These are phyloP conservation scores for Striga hermonthica DNA, from an alignment of 305 asterid genomes.

Conservation along the genomic window DNA sequence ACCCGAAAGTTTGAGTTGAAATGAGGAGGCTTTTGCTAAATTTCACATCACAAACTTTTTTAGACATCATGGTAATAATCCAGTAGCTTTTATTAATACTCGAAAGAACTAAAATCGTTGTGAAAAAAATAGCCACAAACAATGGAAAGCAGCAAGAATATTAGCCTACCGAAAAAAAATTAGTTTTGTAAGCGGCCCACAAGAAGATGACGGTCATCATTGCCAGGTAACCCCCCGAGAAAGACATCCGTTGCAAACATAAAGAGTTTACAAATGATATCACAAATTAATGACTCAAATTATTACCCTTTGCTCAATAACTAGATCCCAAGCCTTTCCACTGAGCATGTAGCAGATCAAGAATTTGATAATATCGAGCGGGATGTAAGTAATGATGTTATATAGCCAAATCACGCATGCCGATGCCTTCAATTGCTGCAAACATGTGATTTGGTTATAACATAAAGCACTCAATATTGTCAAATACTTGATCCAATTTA, in stretches of 20 bases:
- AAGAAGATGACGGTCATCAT: slow-evolving; percentile 68
- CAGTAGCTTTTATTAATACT: not conserved
- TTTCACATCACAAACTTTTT: too few relatives aligned
- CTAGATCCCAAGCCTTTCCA: too few relatives aligned
- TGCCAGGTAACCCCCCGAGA: slow-evolving; percentile 73
- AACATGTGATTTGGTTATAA: too few relatives aligned
- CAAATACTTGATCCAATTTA: too few relatives aligned
- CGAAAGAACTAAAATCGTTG: not conserved
- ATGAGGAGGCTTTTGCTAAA: too few relatives aligned
- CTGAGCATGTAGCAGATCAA: slow-evolving; percentile 71
- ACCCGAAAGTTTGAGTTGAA: too few relatives aligned
- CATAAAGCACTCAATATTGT: too few relatives aligned
- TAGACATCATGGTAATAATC: not conserved
- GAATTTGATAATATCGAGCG: slow-evolving; percentile 78
- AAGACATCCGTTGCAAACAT: slow-evolving; percentile 73
- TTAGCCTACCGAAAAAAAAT: slow-evolving; percentile 55
- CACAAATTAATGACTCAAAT: too few relatives aligned
- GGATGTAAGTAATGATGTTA: slow-evolving; percentile 57
- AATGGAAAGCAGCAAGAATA: not conserved
- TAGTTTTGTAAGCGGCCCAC: slow-evolving; percentile 54
- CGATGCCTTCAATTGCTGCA: slow-evolving; percentile 86
- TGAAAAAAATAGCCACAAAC: not conserved
- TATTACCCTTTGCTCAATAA: too few relatives aligned
- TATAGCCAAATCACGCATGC: slow-evolving; percentile 86
- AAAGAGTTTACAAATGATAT: too few relatives aligned